Evolutionary conservation across 2,329 filamentous ascomycete genomes (phyloP).

Genomic region (Didymella keratinophila): DNA sequence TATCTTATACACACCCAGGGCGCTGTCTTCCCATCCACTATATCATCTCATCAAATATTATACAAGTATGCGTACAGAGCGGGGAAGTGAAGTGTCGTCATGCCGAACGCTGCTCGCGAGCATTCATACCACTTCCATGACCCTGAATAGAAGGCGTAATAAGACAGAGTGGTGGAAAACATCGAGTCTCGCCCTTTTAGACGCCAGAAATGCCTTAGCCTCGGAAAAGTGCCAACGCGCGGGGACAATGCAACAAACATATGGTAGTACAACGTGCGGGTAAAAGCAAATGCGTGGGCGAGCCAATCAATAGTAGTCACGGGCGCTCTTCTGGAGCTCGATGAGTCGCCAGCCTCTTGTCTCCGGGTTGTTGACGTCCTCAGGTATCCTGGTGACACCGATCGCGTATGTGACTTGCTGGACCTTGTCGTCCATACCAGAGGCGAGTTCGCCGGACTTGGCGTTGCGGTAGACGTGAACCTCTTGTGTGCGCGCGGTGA

Average conservation of each 20-base stretch:
- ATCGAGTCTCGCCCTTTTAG: conserved; percentile 21
- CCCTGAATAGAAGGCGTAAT: conserved; percentile 17
- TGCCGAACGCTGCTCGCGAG: conserved; percentile 13
- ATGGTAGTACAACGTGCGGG: conserved; percentile 29
- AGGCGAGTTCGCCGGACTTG: conserved; percentile 87
- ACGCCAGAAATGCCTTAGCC: conserved; percentile 44
- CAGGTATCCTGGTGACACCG: conserved; percentile 89
- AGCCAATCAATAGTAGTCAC: conserved; percentile 76
- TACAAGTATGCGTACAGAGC: conserved; percentile 40
- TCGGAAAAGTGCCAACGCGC: conserved; percentile 22
- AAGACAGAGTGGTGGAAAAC: conserved; percentile 26
- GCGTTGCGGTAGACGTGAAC: conserved; percentile 95
- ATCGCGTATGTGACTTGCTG: conserved; percentile 98
- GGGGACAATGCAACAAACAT: conserved; percentile 24
- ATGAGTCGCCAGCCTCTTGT: conserved; percentile 97
- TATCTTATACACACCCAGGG: conserved; percentile 16
- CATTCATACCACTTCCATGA: conserved; percentile 10
- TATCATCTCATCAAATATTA: conserved; percentile 13
- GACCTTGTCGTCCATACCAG: conserved; percentile 98
- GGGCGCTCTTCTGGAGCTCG: conserved; percentile 96
- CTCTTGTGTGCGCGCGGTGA: conserved; percentile 95
- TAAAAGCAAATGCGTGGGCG: conserved; percentile 4
- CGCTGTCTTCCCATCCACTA: background rate
- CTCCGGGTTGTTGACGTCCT: conserved; percentile 96
- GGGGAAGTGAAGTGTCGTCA: conserved; percentile 33